Base-by-base conservation (phyloP, 257 asterid species). In the Penstemon eatonii region DNA sequence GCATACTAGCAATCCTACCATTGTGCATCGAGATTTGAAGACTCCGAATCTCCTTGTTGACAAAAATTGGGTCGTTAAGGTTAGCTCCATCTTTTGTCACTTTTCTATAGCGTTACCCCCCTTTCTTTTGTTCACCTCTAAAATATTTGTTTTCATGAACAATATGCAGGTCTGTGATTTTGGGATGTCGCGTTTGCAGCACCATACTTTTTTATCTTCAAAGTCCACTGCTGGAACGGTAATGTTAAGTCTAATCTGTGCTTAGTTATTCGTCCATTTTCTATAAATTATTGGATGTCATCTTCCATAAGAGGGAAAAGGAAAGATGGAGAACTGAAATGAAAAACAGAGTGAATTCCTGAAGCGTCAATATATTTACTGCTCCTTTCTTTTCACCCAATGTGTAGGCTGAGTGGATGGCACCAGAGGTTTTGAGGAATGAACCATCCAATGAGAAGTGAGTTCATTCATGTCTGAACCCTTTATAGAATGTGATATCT, bases 371-470 rank as follows among this genome's bases (percentile, higher is more conserved):
- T 42, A 69, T 41, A 25, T 69, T 71, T 61, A 46, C 61, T 25
- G 33, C 33, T 25, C 76, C 44, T 25, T 39, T 60, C 60, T 44
- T 57, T 65, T 68, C 59, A 60, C 12, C 55, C 60, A 49, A 74
- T 71, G 13, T 78, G 86, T 92, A 93, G 98, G 95, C 98, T 15
- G 98, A 90, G 79, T 93, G 98, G 98, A 93, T 89, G 96, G 98
- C 98, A 49, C 98, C 98, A 5, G 98, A 93, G 77, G 96, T 93
- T 76, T 78, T 93, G 58, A 86, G 97, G 80, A 90, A 90, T 66
- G 98, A 93, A 82, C 98, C 86, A 56, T 93, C 95, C 78, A 88
- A 86, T 73, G 98, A 93, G 76, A 93, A 93, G 96, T 93, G 84
- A 84, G 98, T 80, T 75, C 52, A 63, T 62, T 62, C 8, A 43